Conservation (phyloP, 2,329 filamentous ascomycete genomes). For the Monilinia aucupariae region DNA sequence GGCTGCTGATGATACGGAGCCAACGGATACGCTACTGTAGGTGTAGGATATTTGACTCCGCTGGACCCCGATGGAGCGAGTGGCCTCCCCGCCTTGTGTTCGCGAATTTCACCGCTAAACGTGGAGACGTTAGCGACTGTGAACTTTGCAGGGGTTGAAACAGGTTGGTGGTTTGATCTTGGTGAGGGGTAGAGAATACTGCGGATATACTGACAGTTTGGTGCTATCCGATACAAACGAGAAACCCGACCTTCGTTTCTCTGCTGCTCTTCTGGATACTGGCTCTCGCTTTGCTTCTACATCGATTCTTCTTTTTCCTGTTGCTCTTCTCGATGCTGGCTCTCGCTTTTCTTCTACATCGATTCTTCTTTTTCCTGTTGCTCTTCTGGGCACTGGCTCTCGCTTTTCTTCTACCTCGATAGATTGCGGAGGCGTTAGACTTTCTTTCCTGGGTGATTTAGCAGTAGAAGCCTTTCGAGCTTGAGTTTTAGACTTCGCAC, state of each 20-base stretch:
- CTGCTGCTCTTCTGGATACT: background rate
- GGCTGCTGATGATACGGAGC: constrained; percentile 2
- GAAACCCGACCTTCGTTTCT: constrained; percentile 32
- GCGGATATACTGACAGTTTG: constrained; percentile 33
- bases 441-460: background rate
- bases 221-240: constrained; percentile 43
- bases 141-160: too few species aligned
- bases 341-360: background rate
- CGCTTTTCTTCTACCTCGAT: background rate
- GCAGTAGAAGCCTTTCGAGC: background rate
- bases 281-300: background rate
- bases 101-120: background rate
- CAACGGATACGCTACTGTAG: background rate
- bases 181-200: too few species aligned
- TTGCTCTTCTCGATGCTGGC: background rate
- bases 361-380: constrained; percentile 25
- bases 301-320: constrained; percentile 23
- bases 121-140: background rate
- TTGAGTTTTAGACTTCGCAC: constrained; percentile 12
- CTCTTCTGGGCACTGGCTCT: background rate
- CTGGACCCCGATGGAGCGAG: background rate
- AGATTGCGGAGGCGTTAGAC: background rate
- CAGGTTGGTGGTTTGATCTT: background rate
- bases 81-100: background rate
- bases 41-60: background rate